Percentiles rank a stretch among this genome's conserved stretches.
Conservation (phyloP, 177 flowering plant species). For the Vitis hybrid region DNA sequence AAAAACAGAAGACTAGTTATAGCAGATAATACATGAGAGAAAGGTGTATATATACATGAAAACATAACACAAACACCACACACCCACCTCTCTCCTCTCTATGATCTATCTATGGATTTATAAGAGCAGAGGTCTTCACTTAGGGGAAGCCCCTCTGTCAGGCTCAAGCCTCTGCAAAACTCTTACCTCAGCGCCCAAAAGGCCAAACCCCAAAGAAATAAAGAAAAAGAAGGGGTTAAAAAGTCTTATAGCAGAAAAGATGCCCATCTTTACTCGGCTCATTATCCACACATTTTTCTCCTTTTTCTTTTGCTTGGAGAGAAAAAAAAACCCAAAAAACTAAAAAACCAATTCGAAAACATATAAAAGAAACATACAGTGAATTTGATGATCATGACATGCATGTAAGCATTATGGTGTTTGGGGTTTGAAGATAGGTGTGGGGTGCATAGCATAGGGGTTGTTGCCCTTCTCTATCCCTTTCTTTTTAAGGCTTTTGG, state of each 20-base stretch:
- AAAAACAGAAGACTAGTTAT: constrained; percentile 13
- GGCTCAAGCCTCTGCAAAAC: constrained; percentile 44
- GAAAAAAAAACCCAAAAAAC: not conserved
- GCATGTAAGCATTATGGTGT: not conserved
- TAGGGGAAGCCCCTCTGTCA: constrained; percentile 31
- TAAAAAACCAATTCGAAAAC: too few relatives aligned
- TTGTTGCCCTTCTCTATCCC: constrained; percentile 12
- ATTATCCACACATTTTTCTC: constrained; percentile 30
- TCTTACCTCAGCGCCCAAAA: constrained; percentile 29
- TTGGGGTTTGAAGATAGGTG: not conserved
- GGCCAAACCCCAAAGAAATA: constrained; percentile 21
- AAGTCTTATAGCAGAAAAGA: constrained; percentile 48
- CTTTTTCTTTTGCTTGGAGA: not conserved
- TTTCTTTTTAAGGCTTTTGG: constrained; percentile 14
- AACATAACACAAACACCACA: not conserved
- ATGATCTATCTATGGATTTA: constrained; percentile 12
- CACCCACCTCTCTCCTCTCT: constrained; percentile 18
- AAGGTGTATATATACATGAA: not conserved
- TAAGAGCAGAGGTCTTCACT: not conserved
- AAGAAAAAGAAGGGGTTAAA: constrained; percentile 34
- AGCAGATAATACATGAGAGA: constrained; percentile 11
- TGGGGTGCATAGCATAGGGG: constrained; percentile 1
- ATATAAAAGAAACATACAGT: too few relatives aligned
- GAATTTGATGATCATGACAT: not conserved
- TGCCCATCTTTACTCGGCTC: constrained; percentile 54